phyloP scores from a whole-genome alignment of 2,329 filamentous ascomycete genomes.

The Monascus ruber region DNA sequence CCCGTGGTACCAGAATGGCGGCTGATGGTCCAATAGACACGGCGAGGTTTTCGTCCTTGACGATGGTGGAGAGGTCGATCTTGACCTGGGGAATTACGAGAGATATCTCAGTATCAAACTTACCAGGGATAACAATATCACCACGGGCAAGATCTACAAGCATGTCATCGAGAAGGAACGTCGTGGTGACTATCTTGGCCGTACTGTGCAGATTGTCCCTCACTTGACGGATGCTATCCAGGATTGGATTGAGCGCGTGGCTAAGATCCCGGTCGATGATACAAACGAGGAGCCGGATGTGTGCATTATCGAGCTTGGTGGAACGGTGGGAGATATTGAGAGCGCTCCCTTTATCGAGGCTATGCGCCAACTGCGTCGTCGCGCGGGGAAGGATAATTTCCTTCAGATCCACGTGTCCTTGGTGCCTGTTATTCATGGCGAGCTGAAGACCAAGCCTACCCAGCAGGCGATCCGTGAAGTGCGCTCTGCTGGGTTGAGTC shows the following conservation, averaged over 20 bases:
- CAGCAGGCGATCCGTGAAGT: constrained; percentile 79
- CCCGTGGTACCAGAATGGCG: constrained; percentile 2
- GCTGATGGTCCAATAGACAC: constrained; percentile 42
- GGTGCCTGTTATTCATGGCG: constrained; percentile 60
- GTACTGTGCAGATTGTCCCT: constrained; percentile 64
- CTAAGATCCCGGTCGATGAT: constrained; percentile 75
- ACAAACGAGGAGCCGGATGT: constrained; percentile 75
- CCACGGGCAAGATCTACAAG: constrained; percentile 91
- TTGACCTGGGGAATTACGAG: constrained; percentile 67
- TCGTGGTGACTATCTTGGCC: constrained; percentile 66
- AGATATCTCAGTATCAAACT: constrained; percentile 74
- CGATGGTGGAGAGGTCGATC: constrained; percentile 67
- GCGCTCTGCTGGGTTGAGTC: constrained; percentile 65
- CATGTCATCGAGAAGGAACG: constrained; percentile 70
- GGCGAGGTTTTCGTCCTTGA: constrained; percentile 83
- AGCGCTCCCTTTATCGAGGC: constrained; percentile 78
- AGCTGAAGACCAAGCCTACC: constrained; percentile 96
- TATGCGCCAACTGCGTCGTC: constrained; percentile 61
- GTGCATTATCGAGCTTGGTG: constrained; percentile 61
- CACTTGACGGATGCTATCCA: constrained; percentile 87
- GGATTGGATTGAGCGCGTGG: constrained; percentile 82
- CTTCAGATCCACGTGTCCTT: constrained; percentile 80
- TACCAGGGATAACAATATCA: constrained; percentile 86
- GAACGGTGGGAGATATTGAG: constrained; percentile 61
- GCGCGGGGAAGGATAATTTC: constrained; percentile 66